Percentiles rank a stretch among this genome's conserved stretches.
Evolutionary conservation across 208 protist species (phyloP).

Genomic region (Leishmania aethiopica): DNA sequence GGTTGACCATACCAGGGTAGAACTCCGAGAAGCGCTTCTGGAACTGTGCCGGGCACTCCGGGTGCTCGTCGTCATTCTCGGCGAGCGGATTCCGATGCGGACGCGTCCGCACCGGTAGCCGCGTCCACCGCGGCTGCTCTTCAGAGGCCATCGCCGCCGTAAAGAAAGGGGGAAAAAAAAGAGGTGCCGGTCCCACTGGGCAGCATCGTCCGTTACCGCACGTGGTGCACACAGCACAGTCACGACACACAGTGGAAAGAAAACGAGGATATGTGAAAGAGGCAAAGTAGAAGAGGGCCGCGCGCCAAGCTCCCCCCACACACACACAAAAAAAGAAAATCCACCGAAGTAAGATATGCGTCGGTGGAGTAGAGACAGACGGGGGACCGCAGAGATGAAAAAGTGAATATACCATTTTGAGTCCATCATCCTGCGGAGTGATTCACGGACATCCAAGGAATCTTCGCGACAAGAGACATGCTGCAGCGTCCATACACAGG

Average conservation of each 20-base stretch:
- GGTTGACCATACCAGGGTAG: constrained; percentile 49
- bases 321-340: background rate
- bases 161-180: background rate
- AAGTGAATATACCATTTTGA: no score
- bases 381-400: background rate
- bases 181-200: background rate
- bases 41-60: constrained; percentile 73
- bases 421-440: background rate
- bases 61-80: constrained; percentile 89
- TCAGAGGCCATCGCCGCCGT: constrained; percentile 8
- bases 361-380: background rate
- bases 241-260: background rate
- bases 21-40: constrained; percentile 36
- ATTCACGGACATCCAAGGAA: background rate
- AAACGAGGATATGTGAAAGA: background rate
- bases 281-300: background rate
- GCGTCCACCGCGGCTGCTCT: constrained; percentile 74
- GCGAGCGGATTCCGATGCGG: constrained; percentile 94
- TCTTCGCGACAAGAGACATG: background rate
- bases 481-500: background rate
- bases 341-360: background rate
- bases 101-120: constrained; percentile 87
- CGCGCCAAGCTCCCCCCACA: background rate
- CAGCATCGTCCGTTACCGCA: background rate
- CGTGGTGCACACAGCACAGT: background rate